Base-by-base conservation (phyloP, 305 asterid species). In the Rubia peregrina region DNA sequence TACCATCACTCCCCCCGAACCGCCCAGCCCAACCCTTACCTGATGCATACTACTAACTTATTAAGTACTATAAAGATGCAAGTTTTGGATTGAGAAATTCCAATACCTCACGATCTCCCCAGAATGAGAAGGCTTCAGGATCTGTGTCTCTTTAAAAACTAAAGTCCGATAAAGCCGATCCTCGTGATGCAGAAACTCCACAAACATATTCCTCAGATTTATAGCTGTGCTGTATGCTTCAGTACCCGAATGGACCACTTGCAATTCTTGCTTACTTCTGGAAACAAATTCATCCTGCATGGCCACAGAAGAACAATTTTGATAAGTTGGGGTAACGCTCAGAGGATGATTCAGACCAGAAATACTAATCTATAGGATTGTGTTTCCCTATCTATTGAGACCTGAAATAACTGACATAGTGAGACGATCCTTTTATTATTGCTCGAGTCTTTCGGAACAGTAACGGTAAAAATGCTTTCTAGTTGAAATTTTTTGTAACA, bases 241-340 rank as follows among this genome's bases (percentile, higher is more conserved):
- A 57, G 63, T 22, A 19, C 38, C 84, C 2, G 13, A 59, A 61
- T 43, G 77, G 60, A 80, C 79, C 55, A 80, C 71, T 70, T 46
- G 46, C 30, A 79, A 55, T 33, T 79, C 77, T 46, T 65, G 43
- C 53, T 43, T 74, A 30, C 62, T 22, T 57, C 8, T 12, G 62
- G 30, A 72, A n/a, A 21, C 24, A 70, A 10, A 13, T 22, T 60
- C 40, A 74, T 53, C 78, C 86, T 82, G 49, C 73, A 72, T 41
- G 22, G 41, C 22, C 19, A 21, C 5, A 66, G 6, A 65, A 66
- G 6, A 66, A 21, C n/a, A 51, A 43, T 6, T 42, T 44, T 21
- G 41, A 4, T 12, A 22, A 4, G 16, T 24, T 22, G 42, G 57
- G 38, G 56, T 16, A 12, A 42, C 21, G 70, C 41, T 42, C 36